Evolutionary conservation across 2,329 filamentous ascomycete species (phyloP).

Genomic region (Graphilbum ipis-grandicollis): DNA sequence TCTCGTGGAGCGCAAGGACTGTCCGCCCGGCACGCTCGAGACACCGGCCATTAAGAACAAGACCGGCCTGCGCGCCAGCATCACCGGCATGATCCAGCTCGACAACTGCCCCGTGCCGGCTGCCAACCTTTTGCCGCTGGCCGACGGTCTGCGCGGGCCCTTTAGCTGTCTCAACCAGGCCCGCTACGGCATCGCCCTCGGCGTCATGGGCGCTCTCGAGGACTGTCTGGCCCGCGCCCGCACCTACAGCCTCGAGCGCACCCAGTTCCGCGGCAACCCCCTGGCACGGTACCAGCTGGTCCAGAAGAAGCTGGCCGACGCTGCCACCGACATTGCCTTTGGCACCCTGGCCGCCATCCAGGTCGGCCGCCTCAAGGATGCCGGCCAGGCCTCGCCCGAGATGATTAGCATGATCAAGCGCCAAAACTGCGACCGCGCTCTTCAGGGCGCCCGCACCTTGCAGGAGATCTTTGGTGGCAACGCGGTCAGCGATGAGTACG

Average conservation of each 20-base stretch:
- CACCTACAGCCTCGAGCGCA: conserved; percentile 78
- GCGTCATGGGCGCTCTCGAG: conserved; percentile 84
- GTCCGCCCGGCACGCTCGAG: conserved; percentile 74
- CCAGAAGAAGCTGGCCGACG: conserved; percentile 95
- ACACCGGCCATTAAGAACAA: conserved; percentile 91
- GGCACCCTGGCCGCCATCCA: conserved; percentile 82
- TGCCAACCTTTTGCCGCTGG: conserved; percentile 83
- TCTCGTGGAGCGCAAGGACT: conserved; percentile 68
- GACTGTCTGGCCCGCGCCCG: conserved; percentile 72
- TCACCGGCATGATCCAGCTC: conserved; percentile 96
- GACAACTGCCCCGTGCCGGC: conserved; percentile 77
- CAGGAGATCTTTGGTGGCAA: conserved; percentile 98
- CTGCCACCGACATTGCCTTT: conserved; percentile 75
- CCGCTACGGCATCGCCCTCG: conserved; percentile 83
- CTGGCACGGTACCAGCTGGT: conserved; percentile 92
- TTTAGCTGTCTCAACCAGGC: conserved; percentile 93
- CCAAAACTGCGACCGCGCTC: conserved; percentile 86
- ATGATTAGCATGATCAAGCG: conserved; percentile 97
- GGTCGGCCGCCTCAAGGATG: conserved; percentile 83
- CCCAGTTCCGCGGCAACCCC: conserved; percentile 92
- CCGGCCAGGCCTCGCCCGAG: conserved; percentile 50
- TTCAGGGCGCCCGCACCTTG: conserved; percentile 60
- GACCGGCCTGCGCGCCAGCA: conserved; percentile 78
- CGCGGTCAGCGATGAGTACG: conserved; percentile 94
- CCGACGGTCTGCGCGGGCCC: conserved; percentile 74